Evolutionary conservation across 2,329 filamentous ascomycete species (phyloP).

Genomic region (Coleophoma crateriformis): DNA sequence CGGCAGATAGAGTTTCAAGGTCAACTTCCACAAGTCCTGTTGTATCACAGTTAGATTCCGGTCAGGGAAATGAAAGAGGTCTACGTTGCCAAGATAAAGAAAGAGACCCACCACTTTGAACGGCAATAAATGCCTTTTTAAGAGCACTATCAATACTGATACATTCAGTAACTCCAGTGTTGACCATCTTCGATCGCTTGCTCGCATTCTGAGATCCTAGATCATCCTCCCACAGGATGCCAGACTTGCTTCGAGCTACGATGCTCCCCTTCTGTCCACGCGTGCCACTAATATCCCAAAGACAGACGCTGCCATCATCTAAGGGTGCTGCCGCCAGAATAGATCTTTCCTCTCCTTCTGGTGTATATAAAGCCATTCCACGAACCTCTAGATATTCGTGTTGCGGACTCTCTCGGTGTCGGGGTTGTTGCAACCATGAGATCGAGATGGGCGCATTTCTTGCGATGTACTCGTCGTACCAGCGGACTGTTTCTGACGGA

Average conservation of each 20-base stretch:
- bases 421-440: constrained; percentile 70
- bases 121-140: constrained; percentile 71
- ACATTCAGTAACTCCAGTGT: constrained; percentile 70
- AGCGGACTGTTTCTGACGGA: constrained; percentile 65
- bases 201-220: constrained; percentile 32
- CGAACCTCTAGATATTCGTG: constrained; percentile 58
- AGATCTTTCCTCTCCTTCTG: constrained; percentile 45
- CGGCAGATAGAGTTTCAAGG: constrained; percentile 62
- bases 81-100: too few relatives aligned
- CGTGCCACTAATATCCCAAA: constrained; percentile 71
- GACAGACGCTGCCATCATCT: constrained; percentile 79
- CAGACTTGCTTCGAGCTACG: constrained; percentile 57
- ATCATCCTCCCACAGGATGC: constrained; percentile 58
- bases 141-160: constrained; percentile 69
- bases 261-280: constrained; percentile 53
- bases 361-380: constrained; percentile 64
- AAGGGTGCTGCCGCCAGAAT: constrained; percentile 67
- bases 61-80: too few relatives aligned
- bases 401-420: constrained; percentile 32
- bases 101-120: constrained; percentile 55
- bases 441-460: constrained; percentile 68
- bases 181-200: constrained; percentile 57
- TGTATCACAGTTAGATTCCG: not conserved
- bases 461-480: constrained; percentile 87
- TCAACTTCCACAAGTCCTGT: constrained; percentile 74